Evolutionary conservation across 352 stramenopile species (phyloP), one percentile per base, ranked within the genome.

Genomic region (Phytophthora cactorum): DNA sequence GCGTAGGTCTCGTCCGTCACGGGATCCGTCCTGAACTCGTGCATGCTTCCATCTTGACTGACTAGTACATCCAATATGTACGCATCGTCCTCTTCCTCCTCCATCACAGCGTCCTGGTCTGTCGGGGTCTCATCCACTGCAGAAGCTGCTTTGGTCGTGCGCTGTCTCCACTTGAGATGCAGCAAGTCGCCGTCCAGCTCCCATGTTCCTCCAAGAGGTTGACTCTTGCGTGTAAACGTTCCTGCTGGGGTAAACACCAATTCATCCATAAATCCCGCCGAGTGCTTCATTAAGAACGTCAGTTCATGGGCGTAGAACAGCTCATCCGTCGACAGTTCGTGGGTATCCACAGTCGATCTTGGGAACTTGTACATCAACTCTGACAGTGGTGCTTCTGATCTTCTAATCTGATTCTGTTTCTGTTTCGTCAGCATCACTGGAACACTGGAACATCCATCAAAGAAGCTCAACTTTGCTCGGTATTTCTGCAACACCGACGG

Each of bases 281-380:
- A 92, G 57, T 95, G 88, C 8, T 77, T 71, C 73, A 93, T 87
- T 51, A 96, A 51, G 44, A 95, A 92, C 36, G 88, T 95, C 38
- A 96, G 59, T 45, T 96, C 86, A 52, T 95, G 83, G 8, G 74
- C 79, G 59, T 85, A 86, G 52, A 93, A 96, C 8, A 96, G 70
- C 59, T 93, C 82, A 1, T 93, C 78, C 0, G 58, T 66, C 10
- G 78, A 36, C 43, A 93, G 50, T 28, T 84, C 68, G 22, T 83
- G 87, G 14, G 82, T 90, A 58, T 89, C 70, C 8, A 91, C 85
- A 6, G 72, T 74, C 4, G 82, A 82, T 41, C 80, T 76, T 3
- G 88, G 77, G 49, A 93, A 96, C 59, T 77, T 81, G 63, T 91
- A 93, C 14, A 96, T 59, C 22, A 93, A 63, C 51, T 91, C 78